These are phyloP conservation scores for Trypethelium eluteriae DNA, from an alignment of 495 filamentous ascomycete species.

Conservation along the genomic window DNA sequence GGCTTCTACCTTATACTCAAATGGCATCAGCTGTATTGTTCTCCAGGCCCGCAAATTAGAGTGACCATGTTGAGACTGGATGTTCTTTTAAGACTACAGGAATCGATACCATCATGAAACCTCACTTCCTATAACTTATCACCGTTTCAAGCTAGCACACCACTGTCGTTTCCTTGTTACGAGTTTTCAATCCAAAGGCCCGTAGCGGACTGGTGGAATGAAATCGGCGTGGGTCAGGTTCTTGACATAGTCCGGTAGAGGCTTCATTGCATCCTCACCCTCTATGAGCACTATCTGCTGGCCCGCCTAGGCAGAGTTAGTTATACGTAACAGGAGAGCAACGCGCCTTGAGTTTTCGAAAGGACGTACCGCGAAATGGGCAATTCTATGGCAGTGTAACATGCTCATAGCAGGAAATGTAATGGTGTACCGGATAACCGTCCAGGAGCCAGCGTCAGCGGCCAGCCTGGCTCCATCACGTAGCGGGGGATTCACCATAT, in stretches of 20 bases:
- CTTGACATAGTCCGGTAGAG: neutral
- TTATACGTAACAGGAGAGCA: neutral
- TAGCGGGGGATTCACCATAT: constrained; percentile 4
- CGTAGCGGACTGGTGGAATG: neutral
- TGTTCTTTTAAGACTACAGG: no score
- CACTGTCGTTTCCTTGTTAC: neutral
- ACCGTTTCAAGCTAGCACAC: neutral
- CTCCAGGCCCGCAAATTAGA: no score
- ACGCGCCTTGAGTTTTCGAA: neutral
- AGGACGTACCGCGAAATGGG: constrained; percentile 5
- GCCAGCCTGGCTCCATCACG: constrained; percentile 6
- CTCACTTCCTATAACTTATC: neutral
- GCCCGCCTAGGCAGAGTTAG: neutral
- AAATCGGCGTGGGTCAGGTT: constrained; percentile 6
- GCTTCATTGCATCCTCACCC: constrained; percentile 4
- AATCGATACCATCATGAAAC: no score
- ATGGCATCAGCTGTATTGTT: no score
- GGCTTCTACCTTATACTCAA: no score
- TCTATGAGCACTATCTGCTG: constrained; percentile 6
- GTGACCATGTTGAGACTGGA: no score
- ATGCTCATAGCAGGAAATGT: constrained; percentile 8
- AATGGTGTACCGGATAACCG: constrained; percentile 5
- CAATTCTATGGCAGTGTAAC: constrained; percentile 4
- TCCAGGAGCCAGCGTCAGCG: neutral
- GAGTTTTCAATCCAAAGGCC: constrained; percentile 2